Conservation (phyloP, 2,329 filamentous ascomycete species). For the Aspergillus alliaceus region DNA sequence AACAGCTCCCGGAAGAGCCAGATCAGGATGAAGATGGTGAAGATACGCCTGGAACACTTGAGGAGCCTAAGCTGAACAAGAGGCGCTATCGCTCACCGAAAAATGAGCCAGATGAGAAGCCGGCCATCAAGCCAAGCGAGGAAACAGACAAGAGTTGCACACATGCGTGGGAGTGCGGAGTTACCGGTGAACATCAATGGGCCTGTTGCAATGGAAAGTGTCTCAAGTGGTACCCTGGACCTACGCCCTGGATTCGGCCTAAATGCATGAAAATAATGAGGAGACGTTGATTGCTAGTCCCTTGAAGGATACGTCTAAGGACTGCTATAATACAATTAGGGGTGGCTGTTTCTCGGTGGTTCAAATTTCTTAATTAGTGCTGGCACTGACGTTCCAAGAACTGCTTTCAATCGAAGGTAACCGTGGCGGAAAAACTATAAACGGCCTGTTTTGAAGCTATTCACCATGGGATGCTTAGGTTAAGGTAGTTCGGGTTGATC, state of each 20-base stretch:
- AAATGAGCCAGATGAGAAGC: neutral
- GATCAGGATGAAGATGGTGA: neutral
- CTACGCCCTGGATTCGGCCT: neutral
- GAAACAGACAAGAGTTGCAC: neutral
- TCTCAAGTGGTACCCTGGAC: neutral
- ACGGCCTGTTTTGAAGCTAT: neutral
- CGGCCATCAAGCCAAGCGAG: neutral
- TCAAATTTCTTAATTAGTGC: neutral
- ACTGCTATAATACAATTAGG: neutral
- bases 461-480: too few relatives aligned
- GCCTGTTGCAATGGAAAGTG: neutral
- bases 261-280: neutral
- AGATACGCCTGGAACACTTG: neutral
- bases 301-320: neutral
- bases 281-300: neutral
- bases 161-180: neutral
- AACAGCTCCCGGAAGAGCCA: neutral
- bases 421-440: neutral
- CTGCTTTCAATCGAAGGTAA: neutral
- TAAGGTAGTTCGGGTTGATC: neutral
- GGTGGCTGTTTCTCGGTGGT: neutral
- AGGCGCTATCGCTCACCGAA: neutral
- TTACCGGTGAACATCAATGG: neutral
- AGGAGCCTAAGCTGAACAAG: neutral
- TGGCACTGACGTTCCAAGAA: neutral